Conservation (phyloP, 257 asterid species). For the Salvia rosmarinus region DNA sequence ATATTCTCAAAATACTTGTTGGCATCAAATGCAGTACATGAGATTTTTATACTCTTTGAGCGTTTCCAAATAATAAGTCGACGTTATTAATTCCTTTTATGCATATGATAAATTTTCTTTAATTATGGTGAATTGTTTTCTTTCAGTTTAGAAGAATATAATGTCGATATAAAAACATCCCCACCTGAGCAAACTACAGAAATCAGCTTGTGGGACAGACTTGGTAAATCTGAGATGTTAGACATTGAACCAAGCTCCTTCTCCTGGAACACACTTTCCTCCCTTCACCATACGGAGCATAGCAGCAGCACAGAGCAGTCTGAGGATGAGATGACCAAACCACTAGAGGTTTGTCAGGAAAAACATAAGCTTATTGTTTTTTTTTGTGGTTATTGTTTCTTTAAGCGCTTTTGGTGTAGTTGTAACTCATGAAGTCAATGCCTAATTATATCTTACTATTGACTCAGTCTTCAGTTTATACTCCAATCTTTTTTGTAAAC, state of each 20-base stretch:
- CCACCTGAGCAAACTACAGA: slow-evolving; percentile 73
- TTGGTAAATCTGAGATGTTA: slow-evolving; percentile 79
- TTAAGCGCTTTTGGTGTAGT: slow-evolving; percentile 10
- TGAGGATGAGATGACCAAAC: slow-evolving; percentile 88
- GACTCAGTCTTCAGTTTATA: background rate
- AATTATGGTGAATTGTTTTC: slow-evolving; percentile 13
- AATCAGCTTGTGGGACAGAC: slow-evolving; percentile 87
- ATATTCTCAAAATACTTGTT: slow-evolving; percentile 1
- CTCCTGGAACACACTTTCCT: slow-evolving; percentile 83
- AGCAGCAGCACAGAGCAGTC: slow-evolving; percentile 83
- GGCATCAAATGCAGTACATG: background rate
- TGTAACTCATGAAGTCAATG: slow-evolving; percentile 20
- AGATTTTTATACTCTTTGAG: slow-evolving; percentile 19
- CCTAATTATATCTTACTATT: slow-evolving; percentile 10
- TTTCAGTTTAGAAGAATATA: slow-evolving; percentile 70
- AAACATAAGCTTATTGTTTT: slow-evolving; percentile 24
- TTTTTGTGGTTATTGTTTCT: slow-evolving; percentile 20
- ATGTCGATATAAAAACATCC: slow-evolving; percentile 47
- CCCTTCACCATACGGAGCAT: slow-evolving; percentile 95
- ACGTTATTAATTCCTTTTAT: slow-evolving; percentile 1
- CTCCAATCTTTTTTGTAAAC: background rate
- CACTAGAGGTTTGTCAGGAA: slow-evolving; percentile 71
- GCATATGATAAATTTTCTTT: background rate
- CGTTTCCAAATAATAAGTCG: background rate
- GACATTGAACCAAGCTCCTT: slow-evolving; percentile 85